Base-by-base conservation (phyloP, 371 early-diverging fungal species). In the Rhizopus stolonifer region DNA sequence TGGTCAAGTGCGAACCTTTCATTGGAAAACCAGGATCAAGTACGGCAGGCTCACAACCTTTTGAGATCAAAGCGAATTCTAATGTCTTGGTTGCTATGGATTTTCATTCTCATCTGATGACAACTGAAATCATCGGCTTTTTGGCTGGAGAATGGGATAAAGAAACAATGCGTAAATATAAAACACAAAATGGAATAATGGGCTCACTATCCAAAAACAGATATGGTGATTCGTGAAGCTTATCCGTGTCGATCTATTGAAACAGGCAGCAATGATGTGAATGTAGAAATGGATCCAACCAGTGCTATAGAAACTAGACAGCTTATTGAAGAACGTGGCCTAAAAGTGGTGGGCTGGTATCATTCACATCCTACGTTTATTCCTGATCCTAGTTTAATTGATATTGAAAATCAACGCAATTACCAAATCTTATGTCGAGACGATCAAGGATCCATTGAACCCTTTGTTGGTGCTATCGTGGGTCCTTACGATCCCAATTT, bases 391-490 rank as follows among this genome's bases (percentile, higher is more conserved):
- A 73, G 74, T 44, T 61, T 70, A 21, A 46, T 65, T 34, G 74
- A 93, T 66, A 82, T 91, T 54, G 85, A 87, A 58, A 92, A 88
- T 59, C 94, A 93, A 65, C 75, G 77, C 31, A 81, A 81, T 4
- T 90, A 93, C 65, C 94, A 93, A 54, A 68, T 73, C 14, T 75
- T 86, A 0, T 88, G 84, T 52, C 70, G 83, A 42, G 82, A 82
- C 21, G 71, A 81, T 14, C 50, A 64, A 55, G 39, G 17, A 23
- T 48, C 64, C 49, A 60, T 79, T 43, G 85, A 84, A 45, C 94
- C 94, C 0, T 94, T 94, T 81, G 88, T 94, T 2, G 93, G 93
- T n/a, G 94, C 91, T 10, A 93, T 93, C 52, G 85, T 92, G 23
- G 85, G 91, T 0, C 92, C 94, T 3, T 92, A 92, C 52, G 90